Evolutionary conservation across 768 basidiomycete species (phyloP).

Genomic region (Grammothele lineata): DNA sequence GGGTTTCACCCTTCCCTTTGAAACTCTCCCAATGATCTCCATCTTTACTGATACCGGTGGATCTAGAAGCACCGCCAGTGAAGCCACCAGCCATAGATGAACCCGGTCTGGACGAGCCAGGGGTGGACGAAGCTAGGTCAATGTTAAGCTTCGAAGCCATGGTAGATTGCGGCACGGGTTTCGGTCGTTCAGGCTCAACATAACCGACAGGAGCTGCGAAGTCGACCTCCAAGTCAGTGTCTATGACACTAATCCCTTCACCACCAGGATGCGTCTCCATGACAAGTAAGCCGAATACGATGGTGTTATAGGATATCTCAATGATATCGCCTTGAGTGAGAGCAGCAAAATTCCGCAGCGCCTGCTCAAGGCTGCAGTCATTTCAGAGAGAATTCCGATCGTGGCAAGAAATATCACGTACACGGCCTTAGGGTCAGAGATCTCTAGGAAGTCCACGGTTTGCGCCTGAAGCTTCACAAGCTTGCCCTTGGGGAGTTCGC

Average conservation of each 20-base stretch:
- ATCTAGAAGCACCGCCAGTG: slow-evolving; percentile 44
- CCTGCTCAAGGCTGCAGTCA: slow-evolving; percentile 77
- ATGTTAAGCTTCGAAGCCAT: slow-evolving; percentile 98
- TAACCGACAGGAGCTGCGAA: slow-evolving; percentile 93
- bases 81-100: slow-evolving; percentile 72
- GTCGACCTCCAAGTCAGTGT: slow-evolving; percentile 98
- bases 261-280: slow-evolving; percentile 91
- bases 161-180: slow-evolving; percentile 75
- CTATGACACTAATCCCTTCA: slow-evolving; percentile 82
- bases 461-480: slow-evolving; percentile 97
- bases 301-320: slow-evolving; percentile 95
- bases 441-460: slow-evolving; percentile 89
- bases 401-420: slow-evolving; percentile 40
- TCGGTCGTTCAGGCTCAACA: slow-evolving; percentile 87
- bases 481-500: slow-evolving; percentile 87
- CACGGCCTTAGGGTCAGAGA: slow-evolving; percentile 98
- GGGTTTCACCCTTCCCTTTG: slow-evolving; percentile 90
- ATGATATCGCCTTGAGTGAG: slow-evolving; percentile 96
- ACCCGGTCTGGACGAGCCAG: slow-evolving; percentile 78
- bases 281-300: slow-evolving; percentile 91
- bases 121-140: slow-evolving; percentile 81
- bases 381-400: background rate
- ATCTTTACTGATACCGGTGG: slow-evolving; percentile 59
- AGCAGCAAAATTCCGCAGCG: slow-evolving; percentile 87
- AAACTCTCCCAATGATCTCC: slow-evolving; percentile 93